phyloP scores from a whole-genome alignment of 805 yeast species.

The Debaryomyces hansenii region DNA sequence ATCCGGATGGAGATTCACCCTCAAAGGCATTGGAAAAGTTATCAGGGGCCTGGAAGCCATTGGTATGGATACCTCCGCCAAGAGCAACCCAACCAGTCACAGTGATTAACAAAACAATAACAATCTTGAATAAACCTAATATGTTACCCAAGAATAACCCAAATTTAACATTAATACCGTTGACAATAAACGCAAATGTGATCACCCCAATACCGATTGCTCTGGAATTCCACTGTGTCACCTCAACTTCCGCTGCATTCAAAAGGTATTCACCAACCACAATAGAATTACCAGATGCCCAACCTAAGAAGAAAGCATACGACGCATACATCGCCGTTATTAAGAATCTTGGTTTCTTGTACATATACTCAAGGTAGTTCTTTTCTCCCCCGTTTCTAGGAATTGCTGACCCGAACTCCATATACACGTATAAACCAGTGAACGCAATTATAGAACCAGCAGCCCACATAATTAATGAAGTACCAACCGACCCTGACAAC shows the following conservation, averaged over 20 bases:
- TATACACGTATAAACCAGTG: slow-evolving; percentile 58
- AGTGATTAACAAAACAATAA: slow-evolving; percentile 66
- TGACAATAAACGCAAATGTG: slow-evolving; percentile 65
- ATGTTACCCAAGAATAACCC: slow-evolving; percentile 65
- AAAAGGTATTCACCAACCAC: slow-evolving; percentile 78
- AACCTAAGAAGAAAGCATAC: slow-evolving; percentile 72
- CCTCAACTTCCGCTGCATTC: slow-evolving; percentile 68
- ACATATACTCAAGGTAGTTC: slow-evolving; percentile 74
- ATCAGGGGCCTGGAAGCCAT: slow-evolving; percentile 50
- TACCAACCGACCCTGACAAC: slow-evolving; percentile 68
- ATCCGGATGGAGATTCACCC: slow-evolving; percentile 57
- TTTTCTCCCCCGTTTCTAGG: slow-evolving; percentile 88
- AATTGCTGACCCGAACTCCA: slow-evolving; percentile 76
- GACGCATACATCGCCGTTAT: slow-evolving; percentile 64
- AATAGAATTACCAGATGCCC: slow-evolving; percentile 84
- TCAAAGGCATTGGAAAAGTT: slow-evolving; percentile 60
- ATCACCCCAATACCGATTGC: slow-evolving; percentile 76
- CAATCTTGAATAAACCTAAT: slow-evolving; percentile 71
- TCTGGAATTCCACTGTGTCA: slow-evolving; percentile 74
- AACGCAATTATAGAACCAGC: slow-evolving; percentile 70
- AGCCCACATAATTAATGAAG: slow-evolving; percentile 70
- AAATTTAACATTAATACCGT: slow-evolving; percentile 58
- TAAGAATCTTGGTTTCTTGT: slow-evolving; percentile 65
- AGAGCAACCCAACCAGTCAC: slow-evolving; percentile 84
- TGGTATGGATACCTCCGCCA: slow-evolving; percentile 62